phyloP scores from a whole-genome alignment of 441 rosid genomes.

The Oxalis stricta region DNA sequence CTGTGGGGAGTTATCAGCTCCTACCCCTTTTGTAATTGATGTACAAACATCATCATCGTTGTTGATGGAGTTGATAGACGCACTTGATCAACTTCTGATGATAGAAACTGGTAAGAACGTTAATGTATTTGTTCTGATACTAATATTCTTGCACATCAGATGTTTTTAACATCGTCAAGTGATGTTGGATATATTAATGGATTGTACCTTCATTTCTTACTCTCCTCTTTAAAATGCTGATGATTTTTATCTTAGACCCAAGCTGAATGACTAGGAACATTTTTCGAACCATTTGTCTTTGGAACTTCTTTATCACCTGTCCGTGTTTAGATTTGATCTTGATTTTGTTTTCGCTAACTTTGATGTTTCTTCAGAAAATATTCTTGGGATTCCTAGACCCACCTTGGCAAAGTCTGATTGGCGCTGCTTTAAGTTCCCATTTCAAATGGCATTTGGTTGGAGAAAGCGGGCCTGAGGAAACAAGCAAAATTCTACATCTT shows the following conservation, averaged over 20 bases:
- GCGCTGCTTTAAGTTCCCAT: conserved; percentile 53
- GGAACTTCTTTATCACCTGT: background rate
- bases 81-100: conserved; percentile 31
- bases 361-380: conserved; percentile 28
- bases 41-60: conserved; percentile 23
- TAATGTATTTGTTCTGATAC: background rate
- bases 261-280: too few relatives aligned
- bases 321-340: background rate
- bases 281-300: too few relatives aligned
- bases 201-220: too few relatives aligned
- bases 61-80: conserved; percentile 40
- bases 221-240: too few relatives aligned
- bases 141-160: background rate
- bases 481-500: conserved; percentile 39
- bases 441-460: conserved; percentile 17
- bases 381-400: conserved; percentile 34
- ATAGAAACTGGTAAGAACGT: conserved; percentile 33
- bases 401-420: conserved; percentile 71
- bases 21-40: conserved; percentile 37
- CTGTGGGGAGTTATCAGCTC: conserved; percentile 62
- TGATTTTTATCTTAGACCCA: too few relatives aligned
- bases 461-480: conserved; percentile 25
- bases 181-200: too few relatives aligned
- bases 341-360: background rate
- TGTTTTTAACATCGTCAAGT: too few relatives aligned